Percentiles rank a stretch among this genome's conserved stretches.
These are phyloP conservation scores for Lithocarpus polystachyus DNA, from an alignment of 306 rosid genomes.

Conservation along the genomic window DNA sequence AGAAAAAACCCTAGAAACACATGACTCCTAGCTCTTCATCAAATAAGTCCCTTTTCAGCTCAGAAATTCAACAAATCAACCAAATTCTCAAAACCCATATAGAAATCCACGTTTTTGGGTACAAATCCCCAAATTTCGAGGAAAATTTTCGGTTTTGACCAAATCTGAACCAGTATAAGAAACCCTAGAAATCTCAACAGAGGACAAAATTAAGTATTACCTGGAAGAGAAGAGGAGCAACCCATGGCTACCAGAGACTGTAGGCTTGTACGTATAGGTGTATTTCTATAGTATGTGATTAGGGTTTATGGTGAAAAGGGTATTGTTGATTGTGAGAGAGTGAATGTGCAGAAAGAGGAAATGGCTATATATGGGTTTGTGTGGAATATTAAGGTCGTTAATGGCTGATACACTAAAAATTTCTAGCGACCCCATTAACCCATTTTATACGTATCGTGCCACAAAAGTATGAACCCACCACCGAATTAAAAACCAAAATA, in stretches of 20 bases:
- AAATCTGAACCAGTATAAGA: not conserved
- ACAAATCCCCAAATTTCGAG: not conserved
- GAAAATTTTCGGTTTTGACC: not conserved
- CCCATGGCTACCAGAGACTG: slow-evolving; percentile 48
- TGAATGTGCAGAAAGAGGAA: not conserved
- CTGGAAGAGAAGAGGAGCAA: slow-evolving; percentile 75
- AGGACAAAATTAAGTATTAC: slow-evolving; percentile 28
- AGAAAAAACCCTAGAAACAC: not conserved
- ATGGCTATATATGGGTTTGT: not conserved
- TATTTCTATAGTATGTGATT: not conserved
- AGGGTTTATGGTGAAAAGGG: not conserved
- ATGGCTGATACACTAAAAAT: not conserved
- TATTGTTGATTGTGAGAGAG: not conserved
- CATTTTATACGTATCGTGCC: slow-evolving; percentile 3
- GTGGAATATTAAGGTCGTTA: slow-evolving; percentile 15
- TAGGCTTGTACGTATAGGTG: not conserved
- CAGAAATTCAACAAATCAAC: slow-evolving; percentile 8
- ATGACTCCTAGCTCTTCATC: not conserved
- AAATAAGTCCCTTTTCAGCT: not conserved
- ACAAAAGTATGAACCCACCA: not conserved
- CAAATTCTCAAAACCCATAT: not conserved
- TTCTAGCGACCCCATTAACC: not conserved
- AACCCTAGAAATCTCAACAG: not conserved
- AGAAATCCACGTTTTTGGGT: not conserved
- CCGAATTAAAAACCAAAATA: not conserved